These are phyloP conservation scores for Cercospora nicotianae DNA, from an alignment of 2,329 filamentous ascomycete species.

Conservation along the genomic window DNA sequence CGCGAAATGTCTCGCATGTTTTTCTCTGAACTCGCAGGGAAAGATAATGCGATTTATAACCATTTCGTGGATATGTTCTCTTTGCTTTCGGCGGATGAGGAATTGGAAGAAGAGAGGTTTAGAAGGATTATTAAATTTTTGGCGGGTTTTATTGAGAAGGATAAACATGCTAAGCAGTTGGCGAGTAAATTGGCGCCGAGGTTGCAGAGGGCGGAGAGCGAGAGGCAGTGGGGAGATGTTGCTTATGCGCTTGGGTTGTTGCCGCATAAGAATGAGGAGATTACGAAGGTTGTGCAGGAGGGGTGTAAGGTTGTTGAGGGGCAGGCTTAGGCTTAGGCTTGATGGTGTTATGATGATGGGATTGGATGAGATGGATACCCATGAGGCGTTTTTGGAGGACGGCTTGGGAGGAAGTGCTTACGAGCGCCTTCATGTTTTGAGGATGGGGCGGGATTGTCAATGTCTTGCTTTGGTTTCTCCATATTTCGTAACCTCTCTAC, in stretches of 20 bases:
- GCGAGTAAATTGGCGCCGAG: slow-evolving; percentile 89
- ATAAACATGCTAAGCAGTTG: slow-evolving; percentile 94
- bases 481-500: not conserved
- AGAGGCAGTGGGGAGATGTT: slow-evolving; percentile 97
- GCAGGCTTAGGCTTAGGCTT: not conserved
- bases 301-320: slow-evolving; percentile 62
- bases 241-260: slow-evolving; percentile 86
- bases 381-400: not conserved
- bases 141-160: slow-evolving; percentile 97
- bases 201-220: slow-evolving; percentile 80
- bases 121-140: slow-evolving; percentile 87
- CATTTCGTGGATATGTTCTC: slow-evolving; percentile 99
- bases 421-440: not conserved
- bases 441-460: too few species aligned
- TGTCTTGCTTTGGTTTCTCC: not conserved
- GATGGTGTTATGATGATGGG: too few species aligned
- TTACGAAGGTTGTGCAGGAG: slow-evolving; percentile 70
- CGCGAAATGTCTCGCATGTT: slow-evolving; percentile 96
- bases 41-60: slow-evolving; percentile 98
- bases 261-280: slow-evolving; percentile 91
- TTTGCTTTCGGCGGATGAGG: slow-evolving; percentile 77
- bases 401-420: not conserved
- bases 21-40: slow-evolving; percentile 94
- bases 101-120: slow-evolving; percentile 81
- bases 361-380: slow-evolving; percentile 1